Percentiles rank a stretch among this genome's conserved stretches.
These are phyloP conservation scores for Nasturtium officinale DNA, from an alignment of 345 rosid species.

Conservation along the genomic window DNA sequence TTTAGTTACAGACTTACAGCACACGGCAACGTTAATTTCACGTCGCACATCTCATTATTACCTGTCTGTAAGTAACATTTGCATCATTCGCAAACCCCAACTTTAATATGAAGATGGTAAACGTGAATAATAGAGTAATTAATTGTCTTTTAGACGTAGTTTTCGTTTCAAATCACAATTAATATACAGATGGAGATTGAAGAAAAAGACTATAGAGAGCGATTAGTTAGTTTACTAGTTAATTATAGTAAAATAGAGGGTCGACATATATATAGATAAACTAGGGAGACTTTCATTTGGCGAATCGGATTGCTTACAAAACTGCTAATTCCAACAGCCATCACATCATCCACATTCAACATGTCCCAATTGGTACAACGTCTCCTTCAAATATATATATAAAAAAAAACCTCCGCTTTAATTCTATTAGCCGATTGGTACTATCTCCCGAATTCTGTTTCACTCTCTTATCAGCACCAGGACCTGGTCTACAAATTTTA, in stretches of 20 bases:
- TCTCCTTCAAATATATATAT: slow-evolving; percentile 27
- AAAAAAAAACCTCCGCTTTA: not conserved
- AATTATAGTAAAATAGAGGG: too few species aligned
- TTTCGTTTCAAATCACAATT: not conserved
- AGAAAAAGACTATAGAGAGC: not conserved
- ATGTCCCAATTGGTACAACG: slow-evolving; percentile 5
- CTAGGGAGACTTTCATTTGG: not conserved
- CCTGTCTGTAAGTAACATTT: not conserved
- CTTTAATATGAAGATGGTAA: not conserved
- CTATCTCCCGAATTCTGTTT: slow-evolving; percentile 6
- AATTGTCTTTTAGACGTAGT: not conserved
- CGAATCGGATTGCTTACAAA: not conserved
- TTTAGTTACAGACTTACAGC: slow-evolving; percentile 5
- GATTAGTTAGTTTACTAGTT: not conserved
- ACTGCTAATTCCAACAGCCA: slow-evolving; percentile 12
- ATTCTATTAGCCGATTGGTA: too few species aligned
- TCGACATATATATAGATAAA: too few species aligned
- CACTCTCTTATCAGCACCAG: not conserved
- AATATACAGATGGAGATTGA: not conserved
- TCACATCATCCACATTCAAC: slow-evolving; percentile 7
- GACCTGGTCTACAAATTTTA: too few species aligned
- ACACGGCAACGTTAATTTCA: slow-evolving; percentile 12
- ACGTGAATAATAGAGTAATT: not conserved
- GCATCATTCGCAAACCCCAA: not conserved
- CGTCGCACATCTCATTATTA: not conserved